Percentiles rank a stretch among this genome's conserved stretches.
phyloP scores from a whole-genome alignment of 2,329 filamentous ascomycete species.

The Bipolaris zeicola region DNA sequence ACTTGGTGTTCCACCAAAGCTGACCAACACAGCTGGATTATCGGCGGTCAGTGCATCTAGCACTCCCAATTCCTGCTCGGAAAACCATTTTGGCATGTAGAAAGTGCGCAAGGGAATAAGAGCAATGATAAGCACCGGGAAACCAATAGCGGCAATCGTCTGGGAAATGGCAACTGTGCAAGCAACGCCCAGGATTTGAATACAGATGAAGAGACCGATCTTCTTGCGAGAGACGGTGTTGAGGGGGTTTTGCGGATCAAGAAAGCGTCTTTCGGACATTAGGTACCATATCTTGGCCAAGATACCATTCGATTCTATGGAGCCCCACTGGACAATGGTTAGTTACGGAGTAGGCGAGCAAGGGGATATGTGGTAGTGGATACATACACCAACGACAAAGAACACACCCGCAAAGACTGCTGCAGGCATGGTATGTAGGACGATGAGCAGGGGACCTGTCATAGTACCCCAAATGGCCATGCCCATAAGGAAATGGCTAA shows the following conservation, averaged over 20 bases:
- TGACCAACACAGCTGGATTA: constrained; percentile 58
- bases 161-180: constrained; percentile 61
- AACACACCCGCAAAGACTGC: constrained; percentile 61
- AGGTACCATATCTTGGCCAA: constrained; percentile 56
- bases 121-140: constrained; percentile 61
- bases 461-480: constrained; percentile 60
- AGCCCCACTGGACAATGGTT: constrained; percentile 46
- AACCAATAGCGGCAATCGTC: constrained; percentile 62
- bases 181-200: constrained; percentile 57
- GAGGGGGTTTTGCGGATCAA: constrained; percentile 55
- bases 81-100: constrained; percentile 58
- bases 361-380: background rate
- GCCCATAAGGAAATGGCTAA: constrained; percentile 61
- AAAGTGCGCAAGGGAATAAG: constrained; percentile 61
- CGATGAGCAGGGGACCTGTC: constrained; percentile 58
- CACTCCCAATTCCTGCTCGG: constrained; percentile 53
- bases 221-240: constrained; percentile 51
- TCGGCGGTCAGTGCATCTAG: constrained; percentile 60
- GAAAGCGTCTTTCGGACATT: constrained; percentile 54
- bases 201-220: constrained; percentile 56
- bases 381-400: constrained; percentile 58
- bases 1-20: constrained; percentile 55
- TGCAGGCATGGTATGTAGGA: constrained; percentile 58
- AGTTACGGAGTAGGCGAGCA: background rate
- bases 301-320: constrained; percentile 56